Percentiles rank a stretch among this genome's conserved stretches.
Evolutionary conservation across 257 asterid genomes (phyloP).

Genomic region (Catharanthus roseus): DNA sequence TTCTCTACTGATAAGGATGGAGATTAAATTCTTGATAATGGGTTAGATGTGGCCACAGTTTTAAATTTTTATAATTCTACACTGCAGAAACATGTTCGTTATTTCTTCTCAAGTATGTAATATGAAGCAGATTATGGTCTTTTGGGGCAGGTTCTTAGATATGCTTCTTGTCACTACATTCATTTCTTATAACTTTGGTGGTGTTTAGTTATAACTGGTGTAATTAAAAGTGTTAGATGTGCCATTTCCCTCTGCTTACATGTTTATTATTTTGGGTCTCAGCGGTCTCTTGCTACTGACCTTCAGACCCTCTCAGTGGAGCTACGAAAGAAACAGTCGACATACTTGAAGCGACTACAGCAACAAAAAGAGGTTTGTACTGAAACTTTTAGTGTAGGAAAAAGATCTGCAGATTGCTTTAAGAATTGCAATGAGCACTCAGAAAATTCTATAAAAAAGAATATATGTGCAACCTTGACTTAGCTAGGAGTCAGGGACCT

Average conservation of each 20-base stretch:
- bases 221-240: not conserved
- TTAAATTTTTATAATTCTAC: not conserved
- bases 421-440: not conserved
- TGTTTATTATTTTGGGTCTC: constrained; percentile 7
- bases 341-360: constrained; percentile 32
- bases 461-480: not conserved
- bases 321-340: constrained; percentile 37
- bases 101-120: not conserved
- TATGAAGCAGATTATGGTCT: not conserved
- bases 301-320: constrained; percentile 39
- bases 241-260: constrained; percentile 6
- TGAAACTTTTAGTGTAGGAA: not conserved
- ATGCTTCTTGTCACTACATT: not conserved
- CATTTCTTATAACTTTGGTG: not conserved
- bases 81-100: not conserved
- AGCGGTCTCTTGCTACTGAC: constrained; percentile 43
- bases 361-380: constrained; percentile 37
- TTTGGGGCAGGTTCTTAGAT: not conserved
- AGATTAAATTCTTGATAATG: not conserved
- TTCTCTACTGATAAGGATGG: too few species aligned
- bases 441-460: not conserved
- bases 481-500: not conserved
- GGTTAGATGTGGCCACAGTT: not conserved
- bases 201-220: not conserved
- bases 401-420: not conserved